phyloP scores from a whole-genome alignment of 331 rosid genomes.

The Saraca asoca region DNA sequence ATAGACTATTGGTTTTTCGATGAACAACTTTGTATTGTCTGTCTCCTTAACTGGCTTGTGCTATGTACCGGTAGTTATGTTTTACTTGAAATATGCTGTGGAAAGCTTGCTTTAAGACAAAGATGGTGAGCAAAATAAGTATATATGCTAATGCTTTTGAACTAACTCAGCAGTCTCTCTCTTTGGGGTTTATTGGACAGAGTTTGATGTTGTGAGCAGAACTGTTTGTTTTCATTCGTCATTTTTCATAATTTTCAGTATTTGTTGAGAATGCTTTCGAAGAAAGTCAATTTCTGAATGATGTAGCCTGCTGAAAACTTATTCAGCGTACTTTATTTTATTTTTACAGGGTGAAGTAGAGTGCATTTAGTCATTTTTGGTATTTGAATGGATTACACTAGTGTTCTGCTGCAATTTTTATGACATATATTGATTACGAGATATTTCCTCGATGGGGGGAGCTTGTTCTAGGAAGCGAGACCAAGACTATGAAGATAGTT shows the following conservation, averaged over 20 bases:
- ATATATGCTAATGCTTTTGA: constrained; percentile 5
- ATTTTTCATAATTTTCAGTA: not conserved
- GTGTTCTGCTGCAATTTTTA: constrained; percentile 45
- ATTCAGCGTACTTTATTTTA: constrained; percentile 33
- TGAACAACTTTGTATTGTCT: not conserved
- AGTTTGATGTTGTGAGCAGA: constrained; percentile 2
- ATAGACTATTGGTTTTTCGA: not conserved
- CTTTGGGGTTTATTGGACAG: not conserved
- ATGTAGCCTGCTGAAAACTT: constrained; percentile 31
- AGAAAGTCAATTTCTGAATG: constrained; percentile 25
- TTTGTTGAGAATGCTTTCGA: not conserved
- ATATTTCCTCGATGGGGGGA: constrained; percentile 76
- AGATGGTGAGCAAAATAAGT: constrained; percentile 9
- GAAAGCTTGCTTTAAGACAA: constrained; percentile 19
- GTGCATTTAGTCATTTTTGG: constrained; percentile 41
- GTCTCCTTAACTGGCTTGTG: not conserved
- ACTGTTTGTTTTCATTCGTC: not conserved
- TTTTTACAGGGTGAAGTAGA: constrained; percentile 44
- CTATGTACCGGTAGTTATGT: not conserved
- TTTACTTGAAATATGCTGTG: constrained; percentile 8
- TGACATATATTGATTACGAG: constrained; percentile 42
- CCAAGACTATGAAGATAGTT: constrained; percentile 50
- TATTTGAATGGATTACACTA: constrained; percentile 44
- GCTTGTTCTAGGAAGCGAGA: constrained; percentile 91
- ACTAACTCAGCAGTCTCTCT: constrained; percentile 22